Percentiles rank a stretch among this genome's conserved stretches.
Conservation (phyloP, 192 early-diverging fungal species). For the Coemansia sp. region DNA sequence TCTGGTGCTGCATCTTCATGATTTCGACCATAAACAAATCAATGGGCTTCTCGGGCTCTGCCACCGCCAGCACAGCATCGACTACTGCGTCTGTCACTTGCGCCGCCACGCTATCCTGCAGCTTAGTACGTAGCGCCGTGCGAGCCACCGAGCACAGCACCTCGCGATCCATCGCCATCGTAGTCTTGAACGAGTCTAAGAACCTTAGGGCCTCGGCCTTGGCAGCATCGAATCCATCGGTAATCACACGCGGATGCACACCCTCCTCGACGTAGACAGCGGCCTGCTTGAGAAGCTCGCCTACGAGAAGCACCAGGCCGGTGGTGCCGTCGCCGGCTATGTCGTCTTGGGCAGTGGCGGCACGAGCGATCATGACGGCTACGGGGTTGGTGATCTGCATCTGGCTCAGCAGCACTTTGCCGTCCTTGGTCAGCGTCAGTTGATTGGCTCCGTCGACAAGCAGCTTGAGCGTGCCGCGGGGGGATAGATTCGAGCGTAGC, state of each 20-base stretch:
- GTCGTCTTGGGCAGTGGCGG: constrained; percentile 99
- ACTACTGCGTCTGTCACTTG: constrained; percentile 94
- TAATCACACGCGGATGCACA: constrained; percentile 91
- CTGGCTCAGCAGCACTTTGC: constrained; percentile 96
- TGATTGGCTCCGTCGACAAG: constrained; percentile 94
- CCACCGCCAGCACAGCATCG: constrained; percentile 90
- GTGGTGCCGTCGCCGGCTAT: constrained; percentile 99
- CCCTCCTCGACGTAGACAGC: constrained; percentile 93
- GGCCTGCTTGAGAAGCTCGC: constrained; percentile 96
- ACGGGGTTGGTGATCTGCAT: constrained; percentile 99
- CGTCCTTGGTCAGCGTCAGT: constrained; percentile 98
- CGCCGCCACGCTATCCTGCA: constrained; percentile 86
- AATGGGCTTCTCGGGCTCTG: constrained; percentile 78
- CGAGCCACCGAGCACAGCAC: constrained; percentile 86
- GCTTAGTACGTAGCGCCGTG: constrained; percentile 94
- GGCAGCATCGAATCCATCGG: constrained; percentile 95
- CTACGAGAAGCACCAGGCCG: constrained; percentile 93
- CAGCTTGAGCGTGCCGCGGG: constrained; percentile 99
- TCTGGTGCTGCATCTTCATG: constrained; percentile 99
- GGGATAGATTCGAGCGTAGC: constrained; percentile 92
- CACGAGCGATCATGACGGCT: constrained; percentile 97
- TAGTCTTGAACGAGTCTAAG: constrained; percentile 81
- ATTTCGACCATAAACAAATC: constrained; percentile 99
- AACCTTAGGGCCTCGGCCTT: constrained; percentile 95
- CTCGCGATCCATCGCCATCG: constrained; percentile 83